Evolutionary conservation across 306 rosid genomes (phyloP).

Genomic region (Begonia loranthoides): DNA sequence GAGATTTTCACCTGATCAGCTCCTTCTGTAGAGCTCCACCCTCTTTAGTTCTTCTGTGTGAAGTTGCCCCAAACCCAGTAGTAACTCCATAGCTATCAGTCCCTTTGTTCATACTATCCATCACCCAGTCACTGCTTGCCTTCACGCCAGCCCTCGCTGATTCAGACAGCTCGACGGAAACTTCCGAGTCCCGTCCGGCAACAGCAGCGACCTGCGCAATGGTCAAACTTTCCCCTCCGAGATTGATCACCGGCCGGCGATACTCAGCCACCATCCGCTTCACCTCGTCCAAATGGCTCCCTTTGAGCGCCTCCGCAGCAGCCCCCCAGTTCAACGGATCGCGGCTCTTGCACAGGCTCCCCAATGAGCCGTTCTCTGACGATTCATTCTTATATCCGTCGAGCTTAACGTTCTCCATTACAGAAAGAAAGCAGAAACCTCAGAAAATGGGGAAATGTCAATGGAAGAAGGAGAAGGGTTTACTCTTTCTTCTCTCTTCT

Average conservation of each 20-base stretch:
- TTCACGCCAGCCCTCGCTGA: slow-evolving; percentile 51
- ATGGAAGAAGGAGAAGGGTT: neutral
- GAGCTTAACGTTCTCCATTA: slow-evolving; percentile 22
- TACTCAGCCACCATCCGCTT: slow-evolving; percentile 83
- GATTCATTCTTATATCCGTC: slow-evolving; percentile 7
- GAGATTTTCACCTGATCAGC: slow-evolving; percentile 48
- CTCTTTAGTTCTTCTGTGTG: slow-evolving; percentile 70
- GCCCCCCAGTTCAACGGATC: slow-evolving; percentile 69
- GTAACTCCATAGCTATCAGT: slow-evolving; percentile 83
- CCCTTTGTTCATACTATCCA: slow-evolving; percentile 62
- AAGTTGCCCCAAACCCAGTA: slow-evolving; percentile 90
- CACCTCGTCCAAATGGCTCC: slow-evolving; percentile 80
- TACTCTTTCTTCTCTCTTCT: slow-evolving; percentile 9
- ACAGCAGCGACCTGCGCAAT: slow-evolving; percentile 74
- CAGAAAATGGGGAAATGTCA: neutral
- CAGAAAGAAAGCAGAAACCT: neutral
- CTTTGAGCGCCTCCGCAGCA: slow-evolving; percentile 48
- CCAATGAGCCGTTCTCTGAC: slow-evolving; percentile 10
- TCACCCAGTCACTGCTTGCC: slow-evolving; percentile 95
- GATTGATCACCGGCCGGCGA: slow-evolving; percentile 37
- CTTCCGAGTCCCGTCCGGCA: slow-evolving; percentile 29
- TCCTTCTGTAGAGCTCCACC: slow-evolving; percentile 89
- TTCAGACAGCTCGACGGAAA: slow-evolving; percentile 55
- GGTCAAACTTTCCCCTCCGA: slow-evolving; percentile 62
- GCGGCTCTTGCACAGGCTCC: slow-evolving; percentile 18